Evolutionary conservation across 345 rosid genomes (phyloP).

Genomic region (Melaleuca alternifolia): DNA sequence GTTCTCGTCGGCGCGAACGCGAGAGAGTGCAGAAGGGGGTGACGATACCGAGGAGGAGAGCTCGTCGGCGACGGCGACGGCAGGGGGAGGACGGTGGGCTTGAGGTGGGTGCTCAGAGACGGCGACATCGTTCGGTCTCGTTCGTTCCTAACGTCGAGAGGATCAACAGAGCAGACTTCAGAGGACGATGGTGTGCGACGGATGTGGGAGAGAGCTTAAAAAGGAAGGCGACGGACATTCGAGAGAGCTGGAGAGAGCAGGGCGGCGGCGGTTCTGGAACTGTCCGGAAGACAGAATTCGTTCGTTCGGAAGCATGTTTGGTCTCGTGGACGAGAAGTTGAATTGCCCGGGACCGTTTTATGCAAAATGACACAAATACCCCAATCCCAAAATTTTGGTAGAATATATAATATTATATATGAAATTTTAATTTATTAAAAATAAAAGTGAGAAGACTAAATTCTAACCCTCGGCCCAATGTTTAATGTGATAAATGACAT

Average conservation of each 20-base stretch:
- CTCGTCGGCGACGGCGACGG: not conserved
- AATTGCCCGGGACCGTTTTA: not conserved
- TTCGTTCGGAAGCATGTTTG: not conserved
- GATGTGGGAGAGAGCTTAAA: not conserved
- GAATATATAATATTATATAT: accelerated
- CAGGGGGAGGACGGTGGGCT: not conserved
- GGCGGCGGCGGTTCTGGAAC: not conserved
- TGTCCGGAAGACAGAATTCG: not conserved
- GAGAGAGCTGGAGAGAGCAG: not conserved
- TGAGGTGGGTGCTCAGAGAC: not conserved
- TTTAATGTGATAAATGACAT: not conserved
- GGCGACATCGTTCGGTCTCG: not conserved
- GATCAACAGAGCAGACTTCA: not conserved
- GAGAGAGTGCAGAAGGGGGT: not conserved
- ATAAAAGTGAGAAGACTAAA: too few relatives aligned
- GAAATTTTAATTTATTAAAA: not conserved
- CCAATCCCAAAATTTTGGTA: accelerated
- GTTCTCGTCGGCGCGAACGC: not conserved
- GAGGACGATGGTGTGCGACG: not conserved
- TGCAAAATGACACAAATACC: not conserved
- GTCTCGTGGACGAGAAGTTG: not conserved
- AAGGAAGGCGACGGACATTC: not conserved
- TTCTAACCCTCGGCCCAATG: too few relatives aligned
- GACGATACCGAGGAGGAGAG: not conserved
- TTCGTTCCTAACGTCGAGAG: not conserved